Evolutionary conservation across 2,329 filamentous ascomycete species (phyloP), one percentile per base, ranked within the genome.

Genomic region (Cyphellophora attinorum): DNA sequence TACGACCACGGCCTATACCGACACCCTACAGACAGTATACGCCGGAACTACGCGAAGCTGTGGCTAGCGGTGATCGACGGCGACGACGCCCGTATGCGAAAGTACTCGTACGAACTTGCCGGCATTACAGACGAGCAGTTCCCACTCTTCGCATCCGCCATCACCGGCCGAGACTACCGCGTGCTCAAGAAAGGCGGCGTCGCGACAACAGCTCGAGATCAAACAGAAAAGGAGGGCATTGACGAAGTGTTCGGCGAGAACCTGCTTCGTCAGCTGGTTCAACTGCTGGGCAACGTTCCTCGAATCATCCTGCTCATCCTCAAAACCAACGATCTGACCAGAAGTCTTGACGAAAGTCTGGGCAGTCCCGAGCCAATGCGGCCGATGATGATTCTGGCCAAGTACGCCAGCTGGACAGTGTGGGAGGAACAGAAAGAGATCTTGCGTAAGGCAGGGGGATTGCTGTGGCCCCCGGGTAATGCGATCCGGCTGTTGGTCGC

Each of bases 1-100:
- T 98, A 98, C 62, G 91, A 98, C 54, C 91, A 98, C 57, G 93
- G 91, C 2, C 70, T 98, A 3, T 98, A 98, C 60, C 82, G 93
- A 38, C 85, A 93, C 48, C 96, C 96, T 34, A 84, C 88, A 0
- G 66, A 77, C 37, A 62, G 75, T 2, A 62, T 95, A 17, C 79
- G 86, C 34, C 76, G 86, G 15, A 84, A 81, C 12, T 98, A 98
- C 51, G 91, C 91, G 34, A 93, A 95, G 59, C 81, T 98, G 56
- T 98, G 91, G 91, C 76, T 98, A 8, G 88, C 91, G 4, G 85
- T 98, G 15, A 81, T 98, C 34, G 85, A 96, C 48, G 81, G 82
- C 1, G 85, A 98, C 52, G 80, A 94, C 61, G 61, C 70, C 3
- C 68, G 70, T 13, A 98, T 98, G 91, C 81, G 85, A 47, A 77